phyloP scores from a whole-genome alignment of 176 grass and related monocot species.

The Rhynchospora breviuscula region DNA sequence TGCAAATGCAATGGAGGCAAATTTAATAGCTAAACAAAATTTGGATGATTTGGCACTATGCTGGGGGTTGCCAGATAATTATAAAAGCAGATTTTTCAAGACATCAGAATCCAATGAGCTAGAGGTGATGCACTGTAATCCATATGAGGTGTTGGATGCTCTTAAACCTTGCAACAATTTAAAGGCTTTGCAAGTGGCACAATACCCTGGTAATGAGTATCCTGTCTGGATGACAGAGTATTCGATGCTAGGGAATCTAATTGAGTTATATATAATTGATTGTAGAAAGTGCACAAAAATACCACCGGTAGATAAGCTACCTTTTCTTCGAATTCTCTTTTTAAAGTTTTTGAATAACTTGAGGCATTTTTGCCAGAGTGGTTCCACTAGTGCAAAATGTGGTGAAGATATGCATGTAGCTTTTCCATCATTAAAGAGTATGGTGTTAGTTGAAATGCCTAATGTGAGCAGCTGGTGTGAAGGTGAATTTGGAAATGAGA shows the following conservation, averaged over 20 bases:
- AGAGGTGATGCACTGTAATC: background rate
- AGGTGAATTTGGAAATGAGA: too few relatives aligned
- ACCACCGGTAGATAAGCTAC: background rate
- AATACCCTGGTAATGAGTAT: background rate
- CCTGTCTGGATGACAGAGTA: background rate
- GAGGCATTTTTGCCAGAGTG: background rate
- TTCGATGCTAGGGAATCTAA: background rate
- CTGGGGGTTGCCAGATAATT: background rate
- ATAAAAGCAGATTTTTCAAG: background rate
- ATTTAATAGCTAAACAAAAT: slow-evolving; percentile 12
- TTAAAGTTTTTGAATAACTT: background rate
- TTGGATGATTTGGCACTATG: background rate
- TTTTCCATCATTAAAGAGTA: background rate
- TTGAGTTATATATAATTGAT: slow-evolving; percentile 9
- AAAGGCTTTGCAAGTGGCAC: background rate
- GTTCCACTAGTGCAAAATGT: background rate
- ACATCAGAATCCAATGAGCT: background rate
- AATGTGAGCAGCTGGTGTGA: background rate
- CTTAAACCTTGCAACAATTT: background rate
- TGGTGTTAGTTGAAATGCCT: slow-evolving; percentile 16
- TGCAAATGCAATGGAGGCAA: background rate
- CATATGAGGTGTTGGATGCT: background rate
- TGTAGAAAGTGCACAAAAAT: too few relatives aligned
- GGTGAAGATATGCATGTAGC: too few relatives aligned
- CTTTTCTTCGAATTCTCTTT: background rate